Evolutionary conservation across 2,329 filamentous ascomycete species (phyloP), one percentile per base, ranked within the genome.

Genomic region (Kalmusia sp.): DNA sequence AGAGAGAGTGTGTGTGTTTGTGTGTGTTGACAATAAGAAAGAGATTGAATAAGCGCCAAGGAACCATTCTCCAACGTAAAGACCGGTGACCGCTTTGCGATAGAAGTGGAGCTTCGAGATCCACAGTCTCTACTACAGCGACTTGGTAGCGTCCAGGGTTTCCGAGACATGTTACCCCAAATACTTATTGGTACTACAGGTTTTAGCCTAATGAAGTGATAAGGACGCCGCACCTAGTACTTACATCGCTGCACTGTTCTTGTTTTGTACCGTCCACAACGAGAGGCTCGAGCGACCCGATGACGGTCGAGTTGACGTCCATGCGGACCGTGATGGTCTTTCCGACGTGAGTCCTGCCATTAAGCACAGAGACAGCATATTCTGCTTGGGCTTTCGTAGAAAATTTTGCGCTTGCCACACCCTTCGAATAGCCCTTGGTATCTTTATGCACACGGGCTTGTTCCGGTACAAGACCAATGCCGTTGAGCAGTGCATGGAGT

Each of bases 181-280:
- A 34, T 22, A 5, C 37, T 34, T 43, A 9, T 59, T 43, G 63
- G 17, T 54, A 55, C 62, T 64, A 40, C 30, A 28, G 30, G 39
- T 28, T 51, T 64, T 28, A 66, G 57, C 27, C 11, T 8, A 15
- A 9, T 28, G 22, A 47, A 27, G 19, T 35, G 30, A 39, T 25
- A 21, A 28, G 21, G 19, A 12, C 14, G 33, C 22, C 12, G 17
- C 28, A 30, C 49, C 19, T 14, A 51, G 19, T 24, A 40, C 65
- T 55, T 57, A 68, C 65, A 15, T 31, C 43, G 38, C 49, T 35
- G 60, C 61, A 43, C 50, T 48, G 22, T 57, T 62, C 9, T n/a
- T n/a, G n/a, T n/a, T n/a, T n/a, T n/a, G 65, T 63, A n/a, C 70
- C 69, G 51, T 71, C 66, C 24, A 64, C 69, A 34, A 72, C 63